These are phyloP conservation scores for Colletotrichum theobromicola DNA, from an alignment of 2,329 filamentous ascomycete species.

Conservation along the genomic window DNA sequence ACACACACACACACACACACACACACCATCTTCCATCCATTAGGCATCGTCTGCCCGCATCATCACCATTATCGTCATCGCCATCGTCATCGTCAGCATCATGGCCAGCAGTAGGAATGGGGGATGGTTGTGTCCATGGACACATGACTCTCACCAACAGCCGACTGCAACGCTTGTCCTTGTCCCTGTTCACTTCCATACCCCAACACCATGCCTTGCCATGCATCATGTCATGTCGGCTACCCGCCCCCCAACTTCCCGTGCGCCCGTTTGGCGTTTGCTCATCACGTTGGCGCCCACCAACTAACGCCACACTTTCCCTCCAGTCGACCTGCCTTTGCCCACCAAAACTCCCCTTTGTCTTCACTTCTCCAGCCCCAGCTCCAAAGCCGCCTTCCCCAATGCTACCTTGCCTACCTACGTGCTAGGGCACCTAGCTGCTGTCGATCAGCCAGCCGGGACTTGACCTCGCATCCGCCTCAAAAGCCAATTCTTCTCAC, in stretches of 20 bases:
- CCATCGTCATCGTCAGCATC: not conserved
- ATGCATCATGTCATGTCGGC: slow-evolving; percentile 7
- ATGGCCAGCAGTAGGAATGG: not conserved
- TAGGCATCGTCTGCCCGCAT: not conserved
- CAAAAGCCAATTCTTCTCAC: not conserved
- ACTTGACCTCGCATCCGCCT: not conserved
- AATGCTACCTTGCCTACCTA: not conserved
- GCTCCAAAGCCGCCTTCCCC: not conserved
- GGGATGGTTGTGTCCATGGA: not conserved
- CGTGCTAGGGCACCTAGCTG: not conserved
- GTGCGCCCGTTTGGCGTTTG: slow-evolving; percentile 13
- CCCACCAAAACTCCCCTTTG: not conserved
- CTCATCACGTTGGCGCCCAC: slow-evolving; percentile 10
- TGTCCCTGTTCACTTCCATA: not conserved
- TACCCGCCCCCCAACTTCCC: slow-evolving; percentile 7
- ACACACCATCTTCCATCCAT: not conserved
- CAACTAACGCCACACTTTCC: not conserved
- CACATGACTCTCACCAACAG: slow-evolving; percentile 2
- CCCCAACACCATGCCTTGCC: not conserved
- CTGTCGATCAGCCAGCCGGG: not conserved
- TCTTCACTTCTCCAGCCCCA: not conserved
- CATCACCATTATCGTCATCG: not conserved
- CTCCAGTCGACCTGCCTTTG: not conserved
- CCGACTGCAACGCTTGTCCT: not conserved
- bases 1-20: no score